Evolutionary conservation across 2,329 filamentous ascomycete genomes (phyloP).

Genomic region (Phoma herbarum): DNA sequence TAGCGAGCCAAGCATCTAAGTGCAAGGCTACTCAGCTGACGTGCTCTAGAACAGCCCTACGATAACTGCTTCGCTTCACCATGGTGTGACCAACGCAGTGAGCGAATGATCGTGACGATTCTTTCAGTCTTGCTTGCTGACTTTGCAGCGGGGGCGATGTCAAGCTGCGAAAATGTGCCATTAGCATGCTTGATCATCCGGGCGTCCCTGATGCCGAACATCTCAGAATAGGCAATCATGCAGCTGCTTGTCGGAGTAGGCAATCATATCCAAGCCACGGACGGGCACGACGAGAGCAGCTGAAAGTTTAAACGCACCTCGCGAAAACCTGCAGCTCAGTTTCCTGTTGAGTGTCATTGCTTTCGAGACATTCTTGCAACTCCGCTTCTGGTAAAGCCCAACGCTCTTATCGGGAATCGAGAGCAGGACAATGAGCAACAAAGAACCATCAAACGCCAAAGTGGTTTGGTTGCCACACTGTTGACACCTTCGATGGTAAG

Average conservation of each 20-base stretch:
- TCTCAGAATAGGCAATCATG: slow-evolving; percentile 14
- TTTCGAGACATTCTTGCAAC: background rate
- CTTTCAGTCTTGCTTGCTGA: slow-evolving; percentile 3
- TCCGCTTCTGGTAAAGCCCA: background rate
- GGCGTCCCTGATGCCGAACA: slow-evolving; percentile 3
- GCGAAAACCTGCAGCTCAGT: background rate
- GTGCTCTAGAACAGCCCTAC: slow-evolving; percentile 30
- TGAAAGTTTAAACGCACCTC: background rate
- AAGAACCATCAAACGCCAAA: background rate
- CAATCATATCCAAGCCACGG: slow-evolving; percentile 8
- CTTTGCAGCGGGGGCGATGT: slow-evolving; percentile 3
- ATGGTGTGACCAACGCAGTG: slow-evolving; percentile 7
- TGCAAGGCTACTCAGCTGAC: slow-evolving; percentile 26
- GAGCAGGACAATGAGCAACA: background rate
- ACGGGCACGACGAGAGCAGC: background rate
- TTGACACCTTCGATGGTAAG: background rate
- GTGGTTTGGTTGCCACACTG: background rate
- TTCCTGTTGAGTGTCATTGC: background rate
- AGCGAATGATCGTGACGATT: slow-evolving; percentile 4
- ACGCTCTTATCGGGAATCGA: background rate
- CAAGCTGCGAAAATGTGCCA: slow-evolving; percentile 5
- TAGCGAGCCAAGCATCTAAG: slow-evolving; percentile 1
- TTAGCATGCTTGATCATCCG: slow-evolving; percentile 1
- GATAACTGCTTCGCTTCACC: slow-evolving; percentile 19
- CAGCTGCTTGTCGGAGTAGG: slow-evolving; percentile 15